phyloP scores from a whole-genome alignment of 371 early-diverging fungal genomes.

The Paraphysoderma sedebokerense region DNA sequence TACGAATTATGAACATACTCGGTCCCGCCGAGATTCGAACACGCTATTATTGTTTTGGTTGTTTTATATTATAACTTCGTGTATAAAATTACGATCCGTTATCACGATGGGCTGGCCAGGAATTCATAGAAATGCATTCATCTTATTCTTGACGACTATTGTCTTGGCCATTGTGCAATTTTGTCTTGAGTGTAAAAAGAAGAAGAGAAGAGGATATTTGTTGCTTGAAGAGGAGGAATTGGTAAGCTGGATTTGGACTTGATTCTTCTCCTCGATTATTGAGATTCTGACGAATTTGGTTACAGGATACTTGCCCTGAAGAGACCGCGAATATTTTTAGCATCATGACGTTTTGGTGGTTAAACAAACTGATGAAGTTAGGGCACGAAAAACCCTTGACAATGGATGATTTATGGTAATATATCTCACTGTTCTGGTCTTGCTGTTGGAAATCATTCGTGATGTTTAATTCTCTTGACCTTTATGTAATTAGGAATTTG shows the following conservation, averaged over 20 bases:
- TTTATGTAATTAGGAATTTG: slow-evolving; percentile 39
- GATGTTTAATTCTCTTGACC: slow-evolving; percentile 11
- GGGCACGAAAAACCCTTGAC: slow-evolving; percentile 58
- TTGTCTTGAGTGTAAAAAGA: neutral
- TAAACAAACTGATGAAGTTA: slow-evolving; percentile 66
- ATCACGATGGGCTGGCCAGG: no score
- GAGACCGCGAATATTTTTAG: slow-evolving; percentile 71
- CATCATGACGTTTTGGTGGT: slow-evolving; percentile 72
- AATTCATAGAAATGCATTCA: neutral
- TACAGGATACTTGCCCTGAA: slow-evolving; percentile 40
- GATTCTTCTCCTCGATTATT: no score
- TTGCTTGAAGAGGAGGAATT: neutral
- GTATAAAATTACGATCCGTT: no score
- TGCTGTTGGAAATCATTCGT: slow-evolving; percentile 6
- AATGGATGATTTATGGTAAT: slow-evolving; percentile 61
- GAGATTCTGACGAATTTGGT: neutral
- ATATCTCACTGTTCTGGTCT: slow-evolving; percentile 10
- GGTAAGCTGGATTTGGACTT: neutral
- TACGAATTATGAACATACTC: no score
- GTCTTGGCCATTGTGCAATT: neutral
- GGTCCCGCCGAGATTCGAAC: no score
- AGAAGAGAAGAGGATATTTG: neutral
- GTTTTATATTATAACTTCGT: no score
- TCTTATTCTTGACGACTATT: neutral
- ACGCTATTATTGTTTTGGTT: no score